Evolutionary conservation across 2,329 filamentous ascomycete genomes (phyloP), one percentile per base, ranked within the genome.

Genomic region (Alternaria novae-zelandiae): DNA sequence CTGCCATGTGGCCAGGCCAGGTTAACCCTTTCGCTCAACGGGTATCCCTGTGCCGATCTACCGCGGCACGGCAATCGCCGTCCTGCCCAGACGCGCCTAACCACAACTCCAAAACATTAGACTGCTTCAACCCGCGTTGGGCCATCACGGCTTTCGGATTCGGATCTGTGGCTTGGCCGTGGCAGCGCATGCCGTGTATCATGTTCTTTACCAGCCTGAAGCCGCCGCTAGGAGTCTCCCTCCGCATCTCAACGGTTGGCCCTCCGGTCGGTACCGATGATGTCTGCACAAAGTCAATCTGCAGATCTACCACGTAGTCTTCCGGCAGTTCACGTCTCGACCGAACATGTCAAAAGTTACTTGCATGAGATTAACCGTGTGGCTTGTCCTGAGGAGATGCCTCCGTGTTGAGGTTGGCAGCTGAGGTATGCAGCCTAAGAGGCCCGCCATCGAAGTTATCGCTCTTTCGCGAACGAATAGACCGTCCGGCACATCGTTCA

Each of bases 401-500:
- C 45, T 57, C 54, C 54, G 32, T 43, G 25, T 41, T 26, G 26
- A 2, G 26, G 11, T 17, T 49, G 53, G 25, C 30, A 30, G 12
- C 32, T 54, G 17, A 13, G 13, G 53, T 11, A 6, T 25, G 15
- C 21, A 13, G 7, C 21, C 54, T 32, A 51, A 21, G 4, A 26
- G 25, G 25, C 20, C 20, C 26, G 54, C 36, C 57, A 36, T 53
- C 32, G 20, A 43, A 43, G 46, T 21, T 36, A 41, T 23, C 36
- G 32, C 50, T 23, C 30, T 36, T 26, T 36, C 15, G 17, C 11
- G n/a, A 54, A 28, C 59, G 65, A 67, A 63, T 65, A 41, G 59
- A 25, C 44, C 55, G 51, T 51, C 59, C 13, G 30, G 15, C 23
- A 51, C 47, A n/a, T 20, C 30, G 17, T 46, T 47, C 57, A 63